Base-by-base conservation (phyloP, 2,329 filamentous ascomycete genomes). In the Myriosclerotinia duriaeana region DNA sequence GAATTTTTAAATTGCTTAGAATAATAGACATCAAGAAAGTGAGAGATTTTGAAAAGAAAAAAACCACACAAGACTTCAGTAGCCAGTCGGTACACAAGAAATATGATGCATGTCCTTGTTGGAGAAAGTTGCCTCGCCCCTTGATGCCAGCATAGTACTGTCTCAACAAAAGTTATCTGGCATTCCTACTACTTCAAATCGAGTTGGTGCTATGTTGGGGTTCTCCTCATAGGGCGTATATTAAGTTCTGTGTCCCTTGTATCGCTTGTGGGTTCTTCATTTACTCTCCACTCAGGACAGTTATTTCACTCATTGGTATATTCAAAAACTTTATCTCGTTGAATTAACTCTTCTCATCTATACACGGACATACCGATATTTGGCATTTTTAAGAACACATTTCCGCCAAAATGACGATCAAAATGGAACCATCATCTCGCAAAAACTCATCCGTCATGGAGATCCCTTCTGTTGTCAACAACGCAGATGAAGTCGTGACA, bases 91-190 rank as follows among this genome's bases (percentile, higher is more conserved):
- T 40, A 48, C 50, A 55, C 40, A 50, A 40, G 44, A 65, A 65
- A 26, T 65, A 65, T 59, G 40, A 65, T 65, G 63, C 63, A 58
- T 65, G 53, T 65, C 63, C 63, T 58, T 65, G 54, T 44, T 60
- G 54, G 46, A 22, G 36, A 60, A 53, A 53, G 46, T 30, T 46
- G 36, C 22, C 46, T 65, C 54, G n/a, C 54, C 64, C 34, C 54
- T 60, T 65, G 54, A 60, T 61, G 36, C 63, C 53, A 53, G 59
- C 40, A 60, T 60, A 38, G 44, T n/a, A 53, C 30, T 50, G 38
- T 59, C 63, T 59, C 53, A 46, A 26, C 4, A 48, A 48, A 40
- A 40, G 34, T 3, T 60, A 60, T 52, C 44, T 36, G 64, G 38
- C 46, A 53, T 65, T 65, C 38, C 46, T 53, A 60, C 34, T 53